Base-by-base conservation (phyloP, 2,329 filamentous ascomycete genomes). In the Cladosporium sp. region DNA sequence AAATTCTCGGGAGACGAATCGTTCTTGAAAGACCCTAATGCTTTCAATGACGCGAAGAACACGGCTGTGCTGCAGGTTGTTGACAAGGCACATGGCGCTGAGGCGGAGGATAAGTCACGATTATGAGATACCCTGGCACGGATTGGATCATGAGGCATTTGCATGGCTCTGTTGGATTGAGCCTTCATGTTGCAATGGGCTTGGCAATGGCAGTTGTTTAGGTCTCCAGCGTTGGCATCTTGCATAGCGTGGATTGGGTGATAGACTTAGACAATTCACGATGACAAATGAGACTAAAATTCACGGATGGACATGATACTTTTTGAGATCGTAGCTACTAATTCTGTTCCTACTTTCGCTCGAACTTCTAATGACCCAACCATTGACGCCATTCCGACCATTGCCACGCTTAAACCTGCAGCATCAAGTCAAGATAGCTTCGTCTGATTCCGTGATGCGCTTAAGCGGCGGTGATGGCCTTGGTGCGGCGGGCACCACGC, bases 401-500 rank as follows among this genome's bases (percentile, higher is more conserved):
- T 33, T 52, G 36, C 47, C 36, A 43, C 49, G 49, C 48, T 38
- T 42, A 46, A 53, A 43, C 40, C 42, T 53, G 49, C 32, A 41
- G 38, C 48, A 27, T 39, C 52, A 27, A 47, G 29, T 42, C 35
- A 39, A 40, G 43, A 35, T 32, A 42, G 30, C 36, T 38, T 30
- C 41, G 45, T 53, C 43, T 51, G 57, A 55, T 25, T 16, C 45
- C 35, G 25, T 35, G 27, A 40, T 7, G 45, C 45, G 25, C 19
- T 48, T 63, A 64, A 52, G 57, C 59, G 46, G 59, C 52, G 61
- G 79, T 80, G 69, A 85, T 79, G 63, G 80, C 79, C 69, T 75
- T 75, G 71, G 79, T 78, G 69, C 75, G 69, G 67, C 78, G 75
- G 66, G 74, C 70, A 66, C 89, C 93, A 72, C 91, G 90, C 84